These are phyloP conservation scores for Cornus controversa DNA, from an alignment of 148 eudicot genomes.

Conservation along the genomic window DNA sequence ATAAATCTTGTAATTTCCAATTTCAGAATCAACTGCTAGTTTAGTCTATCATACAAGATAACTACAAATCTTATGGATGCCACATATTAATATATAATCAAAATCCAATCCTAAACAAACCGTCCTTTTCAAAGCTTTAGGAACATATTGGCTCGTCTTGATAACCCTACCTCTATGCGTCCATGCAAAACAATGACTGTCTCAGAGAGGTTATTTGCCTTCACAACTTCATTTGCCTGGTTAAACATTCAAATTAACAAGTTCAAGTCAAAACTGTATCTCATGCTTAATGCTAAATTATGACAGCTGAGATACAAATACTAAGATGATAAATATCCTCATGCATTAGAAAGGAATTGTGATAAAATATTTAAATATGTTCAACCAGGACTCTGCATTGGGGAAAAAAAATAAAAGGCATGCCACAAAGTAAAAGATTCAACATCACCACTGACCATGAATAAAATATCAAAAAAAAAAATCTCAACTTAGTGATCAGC, in stretches of 20 bases:
- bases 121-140: not conserved
- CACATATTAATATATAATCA: no score
- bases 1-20: no score
- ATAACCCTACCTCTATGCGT: constrained; percentile 77
- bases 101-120: not conserved
- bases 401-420: not conserved
- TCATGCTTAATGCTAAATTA: not conserved
- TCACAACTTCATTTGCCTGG: constrained; percentile 94
- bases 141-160: not conserved
- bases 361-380: not conserved
- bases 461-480: not conserved
- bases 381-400: not conserved
- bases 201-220: constrained; percentile 86
- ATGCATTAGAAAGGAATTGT: not conserved
- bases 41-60: no score
- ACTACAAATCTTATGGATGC: no score
- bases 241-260: constrained; percentile 9
- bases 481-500: not conserved
- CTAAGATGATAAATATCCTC: not conserved
- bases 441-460: not conserved
- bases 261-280: not conserved
- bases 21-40: no score
- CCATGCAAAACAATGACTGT: constrained; percentile 90
- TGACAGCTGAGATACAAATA: not conserved
- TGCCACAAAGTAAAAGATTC: not conserved